These are phyloP conservation scores for Bathelium albidoporum DNA, from an alignment of 495 filamentous ascomycete species.

Conservation along the genomic window DNA sequence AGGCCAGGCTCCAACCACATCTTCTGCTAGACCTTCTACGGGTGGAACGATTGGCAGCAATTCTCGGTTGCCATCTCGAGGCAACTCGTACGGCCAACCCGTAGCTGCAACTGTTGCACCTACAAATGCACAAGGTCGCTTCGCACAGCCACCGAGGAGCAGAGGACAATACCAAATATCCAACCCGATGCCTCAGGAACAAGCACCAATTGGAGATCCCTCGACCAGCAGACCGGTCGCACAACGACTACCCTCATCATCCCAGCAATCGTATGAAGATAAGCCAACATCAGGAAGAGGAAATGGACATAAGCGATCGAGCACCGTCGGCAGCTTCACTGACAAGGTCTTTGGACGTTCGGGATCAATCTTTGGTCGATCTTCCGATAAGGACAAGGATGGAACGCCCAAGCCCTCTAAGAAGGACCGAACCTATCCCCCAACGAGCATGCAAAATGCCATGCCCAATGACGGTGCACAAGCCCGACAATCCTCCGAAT, in stretches of 20 bases:
- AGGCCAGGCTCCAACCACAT: constrained; percentile 32
- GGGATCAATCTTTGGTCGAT: constrained; percentile 62
- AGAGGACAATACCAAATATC: constrained; percentile 60
- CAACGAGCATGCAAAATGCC: constrained; percentile 26
- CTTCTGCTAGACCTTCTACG: constrained; percentile 60
- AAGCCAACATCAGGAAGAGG: constrained; percentile 32
- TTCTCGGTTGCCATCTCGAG: constrained; percentile 57
- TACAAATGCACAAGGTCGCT: constrained; percentile 82
- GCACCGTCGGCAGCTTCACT: constrained; percentile 70
- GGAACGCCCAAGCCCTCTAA: constrained; percentile 30
- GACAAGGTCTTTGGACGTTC: constrained; percentile 72
- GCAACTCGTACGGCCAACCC: constrained; percentile 78
- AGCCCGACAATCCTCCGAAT: constrained; percentile 71
- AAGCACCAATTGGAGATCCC: constrained; percentile 32
- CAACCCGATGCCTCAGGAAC: constrained; percentile 49
- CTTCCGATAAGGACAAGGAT: constrained; percentile 10
- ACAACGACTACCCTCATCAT: constrained; percentile 36
- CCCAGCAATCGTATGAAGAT: constrained; percentile 36
- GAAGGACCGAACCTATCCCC: constrained; percentile 23
- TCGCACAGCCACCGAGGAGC: constrained; percentile 72
- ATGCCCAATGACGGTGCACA: constrained; percentile 69
- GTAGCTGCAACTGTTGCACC: constrained; percentile 77
- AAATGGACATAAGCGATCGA: constrained; percentile 84
- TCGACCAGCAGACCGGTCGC: constrained; percentile 53
- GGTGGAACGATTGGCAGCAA: constrained; percentile 63